A percentile compares a stretch with the other conserved stretches of the same genome.
Conservation (phyloP, 2,329 filamentous ascomycete species). For the Cercospora zeae-maydis region DNA sequence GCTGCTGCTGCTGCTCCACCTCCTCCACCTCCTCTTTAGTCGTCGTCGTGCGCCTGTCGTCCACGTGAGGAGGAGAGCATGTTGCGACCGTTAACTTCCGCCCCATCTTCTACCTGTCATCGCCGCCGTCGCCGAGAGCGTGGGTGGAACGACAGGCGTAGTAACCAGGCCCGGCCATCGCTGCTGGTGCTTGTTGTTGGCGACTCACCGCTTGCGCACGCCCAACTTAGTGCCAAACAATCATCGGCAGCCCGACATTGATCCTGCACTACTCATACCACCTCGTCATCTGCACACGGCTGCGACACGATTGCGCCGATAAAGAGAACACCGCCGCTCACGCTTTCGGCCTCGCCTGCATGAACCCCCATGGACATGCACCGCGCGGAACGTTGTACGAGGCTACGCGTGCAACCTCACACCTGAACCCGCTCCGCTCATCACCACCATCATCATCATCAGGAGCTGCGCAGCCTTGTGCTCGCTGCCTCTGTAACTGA, state of each 20-base stretch:
- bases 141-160: background rate
- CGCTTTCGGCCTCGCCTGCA: slow-evolving; percentile 7
- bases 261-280: background rate
- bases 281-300: background rate
- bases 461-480: background rate
- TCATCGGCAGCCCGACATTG: background rate
- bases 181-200: background rate
- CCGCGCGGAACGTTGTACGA: slow-evolving; percentile 17
- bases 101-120: background rate
- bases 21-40: background rate
- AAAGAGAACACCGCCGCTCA: slow-evolving; percentile 8
- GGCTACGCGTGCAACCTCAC: slow-evolving; percentile 15
- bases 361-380: slow-evolving; percentile 18
- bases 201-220: background rate
- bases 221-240: background rate
- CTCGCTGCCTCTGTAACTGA: slow-evolving; percentile 13
- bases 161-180: background rate
- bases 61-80: background rate
- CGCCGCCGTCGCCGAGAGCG: background rate
- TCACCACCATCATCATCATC: background rate
- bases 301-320: background rate
- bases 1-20: background rate
- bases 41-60: background rate
- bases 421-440: slow-evolving; percentile 1
- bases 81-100: too few relatives aligned